These are phyloP conservation scores for Apiotrichum sp. DNA, from an alignment of 1,284 basidiomycete genomes.

Conservation along the genomic window DNA sequence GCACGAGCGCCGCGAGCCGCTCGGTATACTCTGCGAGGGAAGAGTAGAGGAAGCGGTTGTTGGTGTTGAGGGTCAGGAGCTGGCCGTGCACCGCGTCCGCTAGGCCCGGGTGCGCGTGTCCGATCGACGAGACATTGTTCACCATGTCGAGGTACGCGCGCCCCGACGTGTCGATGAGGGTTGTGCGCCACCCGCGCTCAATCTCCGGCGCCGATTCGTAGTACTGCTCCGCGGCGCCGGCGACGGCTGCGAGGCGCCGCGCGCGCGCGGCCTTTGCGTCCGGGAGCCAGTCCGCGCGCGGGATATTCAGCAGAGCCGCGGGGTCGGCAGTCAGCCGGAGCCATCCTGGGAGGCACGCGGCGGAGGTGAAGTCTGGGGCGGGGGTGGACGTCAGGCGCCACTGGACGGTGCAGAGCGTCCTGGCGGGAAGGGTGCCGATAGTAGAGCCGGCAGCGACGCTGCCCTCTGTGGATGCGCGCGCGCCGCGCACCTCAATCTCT, in stretches of 20 bases:
- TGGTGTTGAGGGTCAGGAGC: slow-evolving; percentile 14
- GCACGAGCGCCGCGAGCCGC: neutral
- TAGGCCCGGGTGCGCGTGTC: slow-evolving; percentile 10
- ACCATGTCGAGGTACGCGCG: slow-evolving; percentile 14
- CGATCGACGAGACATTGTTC: slow-evolving; percentile 11
- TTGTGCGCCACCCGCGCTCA: slow-evolving; percentile 11
- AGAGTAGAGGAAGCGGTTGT: slow-evolving; percentile 12
- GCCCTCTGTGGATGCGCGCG: no score
- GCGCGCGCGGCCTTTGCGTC: neutral
- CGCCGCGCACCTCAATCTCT: slow-evolving; percentile 1
- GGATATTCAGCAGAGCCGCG: neutral
- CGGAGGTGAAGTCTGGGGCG: neutral
- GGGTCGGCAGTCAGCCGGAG: slow-evolving; percentile 4
- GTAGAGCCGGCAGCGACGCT: neutral
- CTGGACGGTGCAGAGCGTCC: neutral
- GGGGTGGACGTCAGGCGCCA: neutral
- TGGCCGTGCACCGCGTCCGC: slow-evolving; percentile 8
- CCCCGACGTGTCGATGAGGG: slow-evolving; percentile 5
- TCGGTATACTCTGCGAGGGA: slow-evolving; percentile 8
- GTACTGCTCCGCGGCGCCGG: slow-evolving; percentile 9
- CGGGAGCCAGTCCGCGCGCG: neutral
- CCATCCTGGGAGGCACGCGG: slow-evolving; percentile 1
- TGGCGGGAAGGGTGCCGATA: neutral
- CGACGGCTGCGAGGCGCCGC: neutral
- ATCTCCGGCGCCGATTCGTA: slow-evolving; percentile 7